Conservation (phyloP, 2,329 filamentous ascomycete species). For the Colletotrichum nymphaeae region DNA sequence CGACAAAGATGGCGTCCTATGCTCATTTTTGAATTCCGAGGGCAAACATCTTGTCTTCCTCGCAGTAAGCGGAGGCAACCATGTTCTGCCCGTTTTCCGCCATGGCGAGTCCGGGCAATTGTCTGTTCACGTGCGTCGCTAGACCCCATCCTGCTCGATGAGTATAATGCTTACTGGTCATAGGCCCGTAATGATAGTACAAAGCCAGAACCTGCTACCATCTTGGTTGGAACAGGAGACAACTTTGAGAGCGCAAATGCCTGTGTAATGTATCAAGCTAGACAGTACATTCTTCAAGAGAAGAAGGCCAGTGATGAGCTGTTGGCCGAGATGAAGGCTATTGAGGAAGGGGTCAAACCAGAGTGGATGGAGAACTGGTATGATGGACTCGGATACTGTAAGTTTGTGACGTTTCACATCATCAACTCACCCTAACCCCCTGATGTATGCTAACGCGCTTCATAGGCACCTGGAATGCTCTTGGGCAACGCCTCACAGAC, state of each 20-base stretch:
- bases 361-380: constrained; percentile 90
- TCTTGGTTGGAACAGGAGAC: constrained; percentile 78
- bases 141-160: too few relatives aligned
- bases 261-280: constrained; percentile 88
- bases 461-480: constrained; percentile 87
- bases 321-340: constrained; percentile 57
- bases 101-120: constrained; percentile 75
- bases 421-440: neutral
- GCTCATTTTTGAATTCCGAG: constrained; percentile 78
- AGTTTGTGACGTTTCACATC: constrained; percentile 39
- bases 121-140: constrained; percentile 68
- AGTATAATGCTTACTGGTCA: constrained; percentile 28
- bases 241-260: constrained; percentile 81
- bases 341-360: constrained; percentile 61
- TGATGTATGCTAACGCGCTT: constrained; percentile 16
- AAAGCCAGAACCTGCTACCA: constrained; percentile 63
- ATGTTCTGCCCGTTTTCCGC: constrained; percentile 77
- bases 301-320: constrained; percentile 56
- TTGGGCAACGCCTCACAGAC: constrained; percentile 86
- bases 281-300: constrained; percentile 67
- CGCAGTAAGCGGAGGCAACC: constrained; percentile 78
- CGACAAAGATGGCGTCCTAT: constrained; percentile 82
- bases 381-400: constrained; percentile 91
- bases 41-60: constrained; percentile 83
- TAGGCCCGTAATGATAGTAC: constrained; percentile 75